Evolutionary conservation across 305 asterid genomes (phyloP), one percentile per base, ranked within the genome.

Genomic region (Fraxinus latifolia): DNA sequence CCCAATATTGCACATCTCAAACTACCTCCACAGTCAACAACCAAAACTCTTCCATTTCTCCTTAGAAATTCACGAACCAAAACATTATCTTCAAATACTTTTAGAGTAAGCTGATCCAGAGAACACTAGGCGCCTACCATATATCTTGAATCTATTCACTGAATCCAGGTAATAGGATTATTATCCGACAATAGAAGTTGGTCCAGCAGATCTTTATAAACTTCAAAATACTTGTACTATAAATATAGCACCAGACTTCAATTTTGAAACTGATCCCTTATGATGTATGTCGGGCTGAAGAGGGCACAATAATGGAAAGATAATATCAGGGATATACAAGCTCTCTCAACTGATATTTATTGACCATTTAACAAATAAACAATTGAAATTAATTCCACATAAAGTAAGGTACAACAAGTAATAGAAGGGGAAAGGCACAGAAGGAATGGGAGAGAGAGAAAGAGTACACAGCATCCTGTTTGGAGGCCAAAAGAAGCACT

Each of bases 41-140:
- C 89, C 32, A 88, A 81, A 67, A 88, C 89, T 82, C 90, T 80
- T n/a, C 88, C 89, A 21, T 88, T 84, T 86, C 80, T 88, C 90
- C 83, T 82, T 86, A 88, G 88, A 84, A 88, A 86, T 72, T 88
- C 91, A 8, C 89, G 84, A 15, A 86, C 87, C 86, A 86, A 60
- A 7, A 88, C 89, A 14, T 84, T 86, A 72, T 86, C 88, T 84
- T 88, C 91, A 15, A 86, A 86, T 44, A 86, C 88, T 84, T 86
- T 86, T 44, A 88, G 65, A 8, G 90, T 84, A 4, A 88, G 84
- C 72, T 23, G 84, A 87, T 1, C 89, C 88, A 58, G 84, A 84
- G 84, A 88, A 86, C 36, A 84, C 85, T 80, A 70, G 89, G 34
- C 2, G 25, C 23, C 7, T 50, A n/a, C 60, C 21, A n/a, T 4